phyloP scores from a whole-genome alignment of 1,284 basidiomycete species.

The Pascua sp. region DNA sequence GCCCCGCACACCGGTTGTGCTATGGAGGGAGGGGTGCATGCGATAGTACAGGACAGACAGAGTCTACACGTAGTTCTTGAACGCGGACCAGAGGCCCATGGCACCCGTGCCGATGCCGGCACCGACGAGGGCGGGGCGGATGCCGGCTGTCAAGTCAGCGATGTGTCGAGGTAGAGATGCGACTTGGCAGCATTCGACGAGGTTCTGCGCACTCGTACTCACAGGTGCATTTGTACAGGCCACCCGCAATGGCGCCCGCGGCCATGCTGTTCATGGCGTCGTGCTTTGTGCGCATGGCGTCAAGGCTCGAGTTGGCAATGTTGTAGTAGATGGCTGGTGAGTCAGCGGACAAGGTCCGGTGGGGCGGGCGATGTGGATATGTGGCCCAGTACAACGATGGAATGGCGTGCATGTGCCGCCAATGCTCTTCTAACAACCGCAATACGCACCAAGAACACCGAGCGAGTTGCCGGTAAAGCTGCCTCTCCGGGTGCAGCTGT shows the following conservation, averaged over 20 bases:
- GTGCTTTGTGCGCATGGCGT: constrained; percentile 82
- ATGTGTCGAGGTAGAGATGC: constrained; percentile 1
- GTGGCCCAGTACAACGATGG: too few relatives aligned
- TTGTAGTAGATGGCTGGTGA: constrained; percentile 87
- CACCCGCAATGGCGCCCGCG: constrained; percentile 87
- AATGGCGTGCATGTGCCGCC: neutral
- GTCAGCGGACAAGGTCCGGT: constrained; percentile 6
- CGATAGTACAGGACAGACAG: constrained; percentile 6
- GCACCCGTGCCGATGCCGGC: constrained; percentile 81
- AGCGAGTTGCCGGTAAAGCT: constrained; percentile 98
- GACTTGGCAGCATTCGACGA: neutral
- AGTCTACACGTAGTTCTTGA: constrained; percentile 63
- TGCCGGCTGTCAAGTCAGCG: constrained; percentile 65
- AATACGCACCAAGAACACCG: constrained; percentile 78
- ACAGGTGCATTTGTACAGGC: constrained; percentile 92
- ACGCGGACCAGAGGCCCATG: constrained; percentile 86
- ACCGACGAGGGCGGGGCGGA: constrained; percentile 81
- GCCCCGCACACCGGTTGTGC: neutral
- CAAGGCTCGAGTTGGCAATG: constrained; percentile 89
- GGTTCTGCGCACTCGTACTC: constrained; percentile 36
- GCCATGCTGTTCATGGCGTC: constrained; percentile 87
- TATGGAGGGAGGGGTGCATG: constrained; percentile 11
- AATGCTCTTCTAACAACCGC: too few relatives aligned
- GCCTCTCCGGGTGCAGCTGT: constrained; percentile 92
- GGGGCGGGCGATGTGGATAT: neutral